Base-by-base conservation (phyloP, 176 grass and related monocot species). In the Phragmites australis region DNA sequence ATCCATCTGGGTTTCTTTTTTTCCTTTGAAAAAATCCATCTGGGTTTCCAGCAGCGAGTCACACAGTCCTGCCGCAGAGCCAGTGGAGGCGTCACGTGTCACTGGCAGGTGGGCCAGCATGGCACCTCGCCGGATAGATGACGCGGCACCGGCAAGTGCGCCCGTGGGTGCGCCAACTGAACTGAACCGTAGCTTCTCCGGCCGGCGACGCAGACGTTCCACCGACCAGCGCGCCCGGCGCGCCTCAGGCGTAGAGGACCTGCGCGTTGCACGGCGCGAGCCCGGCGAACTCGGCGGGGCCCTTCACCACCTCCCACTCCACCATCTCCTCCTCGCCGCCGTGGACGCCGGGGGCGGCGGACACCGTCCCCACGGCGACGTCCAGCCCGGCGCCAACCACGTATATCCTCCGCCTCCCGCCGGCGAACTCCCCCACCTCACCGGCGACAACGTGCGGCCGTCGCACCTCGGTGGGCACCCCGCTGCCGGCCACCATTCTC, bases 281-380 rank as follows among this genome's bases (percentile, higher is more conserved):
- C 1, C 93, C 88, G 26, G 77, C 79, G 78, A 99, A 99, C 79
- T 93, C 83, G 44, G 71, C 59, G 11, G 96, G 87, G 18, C 90
- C 96, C 86, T 91, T 91, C 7, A 99, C 88, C 18, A 99, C 96
- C 68, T 93, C 90, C 93, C 96, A 99, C 27, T 90, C 88, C 60
- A 99, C 92, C 30, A 57, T 74, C 81, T 92, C 91, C 13, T 80
- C 81, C 26, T 68, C 80, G 53, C 9, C 63, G 45, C 45, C 55
- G 74, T 43, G 8, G n/a, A 37, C 18, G 31, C 51, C 34, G 51
- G 18, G 1, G 8, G 61, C 10, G 26, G 47, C 15, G 12, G 42
- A 11, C 9, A 92, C 75, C 9, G 84, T 90, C 44, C 81, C 96
- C 2, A 99, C 77, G 39, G 86, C 90, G 49, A 96, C 90, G 78